phyloP scores from a whole-genome alignment of 2,329 filamentous ascomycete species.

The Fonsecaea pedrosoi region DNA sequence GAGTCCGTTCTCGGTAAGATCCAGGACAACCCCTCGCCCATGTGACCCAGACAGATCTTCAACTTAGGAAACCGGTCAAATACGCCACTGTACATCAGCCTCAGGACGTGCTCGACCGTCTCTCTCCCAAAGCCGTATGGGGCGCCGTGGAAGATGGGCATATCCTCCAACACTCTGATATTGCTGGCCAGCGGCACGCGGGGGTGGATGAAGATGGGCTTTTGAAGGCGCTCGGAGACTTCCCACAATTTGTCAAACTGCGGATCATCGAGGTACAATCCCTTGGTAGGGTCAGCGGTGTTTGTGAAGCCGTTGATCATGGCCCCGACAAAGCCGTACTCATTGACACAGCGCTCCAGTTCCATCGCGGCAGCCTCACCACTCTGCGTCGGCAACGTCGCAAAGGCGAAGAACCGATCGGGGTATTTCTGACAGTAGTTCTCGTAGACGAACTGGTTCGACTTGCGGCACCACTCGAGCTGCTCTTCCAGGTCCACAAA shows the following conservation, averaged over 20 bases:
- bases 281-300: slow-evolving; percentile 48
- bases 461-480: slow-evolving; percentile 22
- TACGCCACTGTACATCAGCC: slow-evolving; percentile 59
- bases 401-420: slow-evolving; percentile 52
- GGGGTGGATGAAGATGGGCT: slow-evolving; percentile 61
- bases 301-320: slow-evolving; percentile 63
- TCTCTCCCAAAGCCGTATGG: slow-evolving; percentile 48
- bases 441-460: slow-evolving; percentile 38
- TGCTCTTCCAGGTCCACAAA: slow-evolving; percentile 25
- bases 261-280: slow-evolving; percentile 55
- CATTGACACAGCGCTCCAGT: slow-evolving; percentile 48
- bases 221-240: slow-evolving; percentile 52
- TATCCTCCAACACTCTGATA: slow-evolving; percentile 36
- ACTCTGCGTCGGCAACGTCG: slow-evolving; percentile 50
- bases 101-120: slow-evolving; percentile 46
- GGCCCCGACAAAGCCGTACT: slow-evolving; percentile 56
- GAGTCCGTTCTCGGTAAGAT: slow-evolving; percentile 48
- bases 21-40: slow-evolving; percentile 62
- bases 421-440: slow-evolving; percentile 38
- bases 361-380: slow-evolving; percentile 47
- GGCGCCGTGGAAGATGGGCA: slow-evolving; percentile 35
- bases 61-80: slow-evolving; percentile 63
- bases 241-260: slow-evolving; percentile 52
- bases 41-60: slow-evolving; percentile 62
- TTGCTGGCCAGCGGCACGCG: slow-evolving; percentile 41